A percentile compares a stretch with the other conserved stretches of the same genome.
phyloP scores from a whole-genome alignment of 345 rosid species.

The Hevea brasiliensis region DNA sequence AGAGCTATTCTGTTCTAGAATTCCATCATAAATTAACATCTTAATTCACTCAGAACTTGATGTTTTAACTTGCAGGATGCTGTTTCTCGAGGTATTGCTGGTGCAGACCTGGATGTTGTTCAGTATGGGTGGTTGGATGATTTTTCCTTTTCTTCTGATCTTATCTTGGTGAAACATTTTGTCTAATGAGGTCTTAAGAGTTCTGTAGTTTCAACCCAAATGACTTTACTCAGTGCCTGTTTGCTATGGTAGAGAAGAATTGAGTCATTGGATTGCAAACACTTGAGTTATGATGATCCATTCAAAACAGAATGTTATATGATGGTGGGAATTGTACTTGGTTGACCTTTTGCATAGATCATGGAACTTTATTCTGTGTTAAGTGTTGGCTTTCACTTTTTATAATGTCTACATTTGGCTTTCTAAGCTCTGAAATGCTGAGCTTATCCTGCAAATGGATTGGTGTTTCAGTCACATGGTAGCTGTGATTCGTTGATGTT shows the following conservation, averaged over 20 bases:
- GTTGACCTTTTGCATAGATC: neutral
- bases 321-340: neutral
- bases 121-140: constrained; percentile 74
- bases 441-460: neutral
- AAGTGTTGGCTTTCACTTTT: neutral
- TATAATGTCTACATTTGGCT: constrained; percentile 4
- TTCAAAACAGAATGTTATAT: neutral
- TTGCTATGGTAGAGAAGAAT: neutral
- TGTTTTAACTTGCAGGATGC: constrained; percentile 63
- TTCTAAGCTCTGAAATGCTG: neutral
- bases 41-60: constrained; percentile 20
- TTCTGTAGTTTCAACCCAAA: neutral
- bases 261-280: neutral
- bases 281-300: neutral
- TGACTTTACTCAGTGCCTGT: neutral
- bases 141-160: constrained; percentile 4
- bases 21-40: neutral
- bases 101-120: constrained; percentile 73
- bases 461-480: neutral
- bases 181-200: neutral
- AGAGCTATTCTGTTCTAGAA: neutral
- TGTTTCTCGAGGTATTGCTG: constrained; percentile 75
- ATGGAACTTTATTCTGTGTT: neutral
- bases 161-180: neutral
- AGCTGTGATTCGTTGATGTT: constrained; percentile 2